Evolutionary conservation across 2,329 filamentous ascomycete species (phyloP).

Genomic region (Talaromyces funiculosus): DNA sequence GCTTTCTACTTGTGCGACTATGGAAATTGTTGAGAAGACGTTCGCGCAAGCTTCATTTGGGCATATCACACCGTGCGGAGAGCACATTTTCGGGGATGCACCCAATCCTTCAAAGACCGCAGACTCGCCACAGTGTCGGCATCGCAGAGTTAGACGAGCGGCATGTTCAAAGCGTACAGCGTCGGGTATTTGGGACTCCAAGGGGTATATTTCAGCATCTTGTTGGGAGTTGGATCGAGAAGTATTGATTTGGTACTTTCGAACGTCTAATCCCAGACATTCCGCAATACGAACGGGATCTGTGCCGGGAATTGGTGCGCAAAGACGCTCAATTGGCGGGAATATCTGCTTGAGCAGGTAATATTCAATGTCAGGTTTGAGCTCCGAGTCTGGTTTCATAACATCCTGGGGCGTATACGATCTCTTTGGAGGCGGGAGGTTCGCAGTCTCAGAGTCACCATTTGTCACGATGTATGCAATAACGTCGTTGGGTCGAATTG

Average conservation of each 20-base stretch:
- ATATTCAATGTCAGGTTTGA: constrained; percentile 91
- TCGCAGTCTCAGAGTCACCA: constrained; percentile 56
- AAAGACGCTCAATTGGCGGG: constrained; percentile 93
- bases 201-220: constrained; percentile 71
- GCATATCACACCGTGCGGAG: constrained; percentile 71
- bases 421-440: constrained; percentile 69
- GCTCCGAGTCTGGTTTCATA: constrained; percentile 65
- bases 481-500: constrained; percentile 86
- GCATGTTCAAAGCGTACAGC: constrained; percentile 82
- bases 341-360: constrained; percentile 98
- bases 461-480: constrained; percentile 89
- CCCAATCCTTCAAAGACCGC: constrained; percentile 73
- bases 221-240: constrained; percentile 48
- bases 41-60: constrained; percentile 57
- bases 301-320: constrained; percentile 89
- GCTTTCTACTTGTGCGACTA: constrained; percentile 81
- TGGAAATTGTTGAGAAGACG: constrained; percentile 61
- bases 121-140: constrained; percentile 68
- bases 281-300: constrained; percentile 86
- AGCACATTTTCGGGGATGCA: constrained; percentile 54
- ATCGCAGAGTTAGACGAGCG: constrained; percentile 68
- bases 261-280: constrained; percentile 84
- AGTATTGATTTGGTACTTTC: constrained; percentile 72
- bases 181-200: constrained; percentile 93
- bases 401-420: constrained; percentile 84